Evolutionary conservation across 2,329 filamentous ascomycete species (phyloP).

Genomic region (Stachybotrys echinatus): DNA sequence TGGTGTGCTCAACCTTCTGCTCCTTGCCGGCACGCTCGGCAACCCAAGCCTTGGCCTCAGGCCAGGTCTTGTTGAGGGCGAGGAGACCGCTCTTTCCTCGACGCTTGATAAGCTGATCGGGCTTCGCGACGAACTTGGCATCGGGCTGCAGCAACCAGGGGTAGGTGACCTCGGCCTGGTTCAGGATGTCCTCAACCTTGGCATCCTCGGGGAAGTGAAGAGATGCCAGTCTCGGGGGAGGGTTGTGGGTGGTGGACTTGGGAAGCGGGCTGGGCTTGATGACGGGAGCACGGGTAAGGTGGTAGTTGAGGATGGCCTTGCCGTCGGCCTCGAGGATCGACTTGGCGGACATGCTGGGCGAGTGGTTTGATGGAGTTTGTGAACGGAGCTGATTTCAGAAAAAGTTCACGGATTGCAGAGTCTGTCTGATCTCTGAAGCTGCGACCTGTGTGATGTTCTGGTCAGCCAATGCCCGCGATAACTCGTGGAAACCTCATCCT

Average conservation of each 20-base stretch:
- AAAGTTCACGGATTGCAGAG: slow-evolving; percentile 2
- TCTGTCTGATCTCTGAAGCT: background rate
- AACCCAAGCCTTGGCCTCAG: slow-evolving; percentile 91
- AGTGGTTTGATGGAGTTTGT: slow-evolving; percentile 10
- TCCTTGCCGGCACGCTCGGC: slow-evolving; percentile 85
- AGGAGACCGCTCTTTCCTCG: slow-evolving; percentile 98
- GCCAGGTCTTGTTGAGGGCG: slow-evolving; percentile 94
- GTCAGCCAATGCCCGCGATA: background rate
- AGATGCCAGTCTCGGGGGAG: slow-evolving; percentile 83
- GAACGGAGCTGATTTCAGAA: slow-evolving; percentile 11
- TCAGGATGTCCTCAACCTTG: slow-evolving; percentile 75
- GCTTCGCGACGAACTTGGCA: slow-evolving; percentile 96
- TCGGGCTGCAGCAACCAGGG: slow-evolving; percentile 84
- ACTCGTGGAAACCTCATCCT: background rate
- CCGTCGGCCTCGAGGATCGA: slow-evolving; percentile 98
- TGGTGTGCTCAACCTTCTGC: slow-evolving; percentile 87
- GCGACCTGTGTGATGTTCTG: slow-evolving; percentile 1
- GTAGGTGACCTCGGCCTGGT: slow-evolving; percentile 94
- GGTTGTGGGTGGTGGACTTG: slow-evolving; percentile 79
- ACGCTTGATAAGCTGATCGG: slow-evolving; percentile 99
- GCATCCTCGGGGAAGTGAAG: slow-evolving; percentile 90
- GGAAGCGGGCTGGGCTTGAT: slow-evolving; percentile 98
- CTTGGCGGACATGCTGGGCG: slow-evolving; percentile 59
- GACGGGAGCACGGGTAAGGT: slow-evolving; percentile 93
- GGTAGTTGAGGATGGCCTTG: slow-evolving; percentile 99